Base-by-base conservation (phyloP, 164 flowering plant genomes). In the Magnolia kwangsiensis region DNA sequence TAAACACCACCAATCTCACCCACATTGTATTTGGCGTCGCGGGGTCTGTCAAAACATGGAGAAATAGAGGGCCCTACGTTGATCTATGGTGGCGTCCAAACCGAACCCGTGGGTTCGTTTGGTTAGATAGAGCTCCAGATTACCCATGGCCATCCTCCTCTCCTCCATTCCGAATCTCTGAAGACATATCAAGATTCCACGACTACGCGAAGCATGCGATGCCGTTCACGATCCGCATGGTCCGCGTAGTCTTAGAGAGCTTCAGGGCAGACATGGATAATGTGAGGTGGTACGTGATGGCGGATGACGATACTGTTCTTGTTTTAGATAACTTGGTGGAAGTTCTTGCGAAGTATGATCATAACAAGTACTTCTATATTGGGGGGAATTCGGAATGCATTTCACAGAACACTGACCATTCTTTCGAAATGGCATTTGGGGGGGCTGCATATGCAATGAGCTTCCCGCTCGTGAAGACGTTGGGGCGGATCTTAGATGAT, bases 361-460 rank as follows among this genome's bases (percentile, higher is more conserved):
- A 92, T 69, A 84, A 72, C 4, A 87, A 89, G 80, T 84, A 86
- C 77, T 79, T 45, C n/a, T 91, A 91, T 61, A 78, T 91, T 21
- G 95, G 95, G 21, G 67, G 73, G 45, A 82, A 79, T 20, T 87
- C 92, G 0, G 95, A 91, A 68, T 51, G 81, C 71, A 69, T 86
- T 1, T 65, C 63, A 23, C 83, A 90, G 2, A 89, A 92, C 67
- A 51, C 63, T 0, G 82, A 79, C 49, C 74, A 80, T 73, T 87
- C 93, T 2, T 92, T 85, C 29, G 80, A 83, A 1, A 89, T 88
- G 90, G 97, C 87, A 0, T 92, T 84, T 79, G 92, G 94, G 3
- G 97, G 97, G 14, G 97, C 81, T 20, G 93, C 93, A 0, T 86
- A 81, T 72, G 90, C 89, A 71, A 64, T 92, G 81, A 92, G 93